Evolutionary conservation across 176 grass and related monocot species (phyloP).

Genomic region (Ananas comosus): DNA sequence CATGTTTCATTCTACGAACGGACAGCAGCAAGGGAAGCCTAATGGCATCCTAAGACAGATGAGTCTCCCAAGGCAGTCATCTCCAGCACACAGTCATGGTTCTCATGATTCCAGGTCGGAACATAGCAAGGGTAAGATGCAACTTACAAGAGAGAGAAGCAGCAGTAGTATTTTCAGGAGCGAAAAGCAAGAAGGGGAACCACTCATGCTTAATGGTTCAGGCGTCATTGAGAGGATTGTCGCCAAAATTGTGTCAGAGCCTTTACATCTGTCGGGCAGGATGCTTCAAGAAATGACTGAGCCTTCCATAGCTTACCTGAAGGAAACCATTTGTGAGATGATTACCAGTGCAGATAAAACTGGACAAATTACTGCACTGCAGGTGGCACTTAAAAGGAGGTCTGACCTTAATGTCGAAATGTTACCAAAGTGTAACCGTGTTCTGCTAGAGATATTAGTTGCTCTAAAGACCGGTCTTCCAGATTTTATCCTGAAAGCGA

Average conservation of each 20-base stretch:
- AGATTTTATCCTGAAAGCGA: slow-evolving; percentile 56
- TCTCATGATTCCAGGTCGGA: slow-evolving; percentile 45
- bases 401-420: slow-evolving; percentile 54
- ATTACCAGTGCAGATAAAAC: slow-evolving; percentile 57
- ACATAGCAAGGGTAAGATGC: slow-evolving; percentile 42
- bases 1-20: slow-evolving; percentile 28
- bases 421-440: slow-evolving; percentile 41
- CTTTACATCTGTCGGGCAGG: slow-evolving; percentile 64
- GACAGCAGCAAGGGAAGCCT: slow-evolving; percentile 27
- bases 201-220: slow-evolving; percentile 50
- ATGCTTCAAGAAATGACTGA: slow-evolving; percentile 98
- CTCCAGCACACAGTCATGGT: slow-evolving; percentile 27
- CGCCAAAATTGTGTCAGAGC: slow-evolving; percentile 77
- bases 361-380: slow-evolving; percentile 42
- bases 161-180: slow-evolving; percentile 45
- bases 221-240: slow-evolving; percentile 75
- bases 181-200: slow-evolving; percentile 43
- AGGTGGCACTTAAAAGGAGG: slow-evolving; percentile 66
- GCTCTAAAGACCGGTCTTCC: slow-evolving; percentile 66
- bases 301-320: slow-evolving; percentile 73
- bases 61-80: slow-evolving; percentile 21
- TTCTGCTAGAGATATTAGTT: slow-evolving; percentile 76
- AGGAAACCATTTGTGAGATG: slow-evolving; percentile 82
- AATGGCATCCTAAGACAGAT: slow-evolving; percentile 12
- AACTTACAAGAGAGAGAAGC: slow-evolving; percentile 55